Conservation (phyloP, 768 basidiomycete species). For the Mrakia frigida region DNA sequence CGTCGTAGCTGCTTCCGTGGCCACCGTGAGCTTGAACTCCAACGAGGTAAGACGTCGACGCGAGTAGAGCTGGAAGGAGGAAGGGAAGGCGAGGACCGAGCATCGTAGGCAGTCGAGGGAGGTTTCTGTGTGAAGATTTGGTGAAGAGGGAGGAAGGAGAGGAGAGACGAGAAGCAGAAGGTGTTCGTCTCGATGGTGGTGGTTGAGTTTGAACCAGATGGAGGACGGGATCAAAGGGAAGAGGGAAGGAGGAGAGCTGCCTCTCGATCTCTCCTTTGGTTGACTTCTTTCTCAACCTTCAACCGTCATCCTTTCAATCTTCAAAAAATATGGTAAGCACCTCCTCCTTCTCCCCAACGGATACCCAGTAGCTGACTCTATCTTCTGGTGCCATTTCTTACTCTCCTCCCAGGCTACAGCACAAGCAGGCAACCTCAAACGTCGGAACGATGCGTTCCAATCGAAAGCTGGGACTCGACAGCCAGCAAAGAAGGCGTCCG, state of each 20-base stretch:
- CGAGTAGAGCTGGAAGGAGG: constrained; percentile 6
- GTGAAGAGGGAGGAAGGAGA: background rate
- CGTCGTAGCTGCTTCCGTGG: constrained; percentile 27
- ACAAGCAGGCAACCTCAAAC: background rate
- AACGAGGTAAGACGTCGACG: constrained; percentile 23
- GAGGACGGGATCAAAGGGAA: background rate
- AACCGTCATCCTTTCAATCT: background rate
- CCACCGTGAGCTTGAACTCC: constrained; percentile 24
- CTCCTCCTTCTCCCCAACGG: background rate
- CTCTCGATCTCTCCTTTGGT: background rate
- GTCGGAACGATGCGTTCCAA: constrained; percentile 5
- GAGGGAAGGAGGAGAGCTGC: background rate
- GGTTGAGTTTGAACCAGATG: background rate
- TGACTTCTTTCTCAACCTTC: background rate
- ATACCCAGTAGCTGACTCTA: background rate
- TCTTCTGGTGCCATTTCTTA: background rate
- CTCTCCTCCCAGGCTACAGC: constrained; percentile 7
- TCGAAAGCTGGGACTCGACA: constrained; percentile 13
- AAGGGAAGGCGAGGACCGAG: background rate
- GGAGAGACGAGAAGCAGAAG: background rate
- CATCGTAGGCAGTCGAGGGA: background rate
- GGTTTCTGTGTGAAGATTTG: background rate
- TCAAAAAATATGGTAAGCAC: background rate
- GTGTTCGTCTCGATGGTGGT: background rate
- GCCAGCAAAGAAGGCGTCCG: constrained; percentile 14